Conservation (phyloP, 495 filamentous ascomycete species). For the Staphylotrichum longicolle region DNA sequence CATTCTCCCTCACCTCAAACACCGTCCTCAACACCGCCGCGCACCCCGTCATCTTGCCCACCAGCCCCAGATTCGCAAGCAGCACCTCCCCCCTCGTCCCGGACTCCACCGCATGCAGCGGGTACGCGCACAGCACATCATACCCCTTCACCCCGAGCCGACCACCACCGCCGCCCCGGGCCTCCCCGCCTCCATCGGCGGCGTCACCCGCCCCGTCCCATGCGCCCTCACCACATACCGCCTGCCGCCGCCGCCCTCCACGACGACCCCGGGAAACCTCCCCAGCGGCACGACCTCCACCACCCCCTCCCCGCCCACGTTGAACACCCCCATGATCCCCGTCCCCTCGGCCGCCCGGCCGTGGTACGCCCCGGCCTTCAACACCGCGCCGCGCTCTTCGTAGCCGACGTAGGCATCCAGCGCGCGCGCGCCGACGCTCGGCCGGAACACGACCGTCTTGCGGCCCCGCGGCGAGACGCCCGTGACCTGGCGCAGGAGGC, state of each 20-base stretch:
- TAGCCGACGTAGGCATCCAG: slow-evolving; percentile 73
- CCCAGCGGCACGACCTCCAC: slow-evolving; percentile 65
- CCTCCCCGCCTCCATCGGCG: slow-evolving; percentile 42
- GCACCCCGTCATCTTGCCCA: slow-evolving; percentile 87
- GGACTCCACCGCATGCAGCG: slow-evolving; percentile 55
- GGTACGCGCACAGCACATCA: slow-evolving; percentile 79
- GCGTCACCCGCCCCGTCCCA: slow-evolving; percentile 61
- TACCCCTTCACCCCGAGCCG: slow-evolving; percentile 62
- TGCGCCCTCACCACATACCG: slow-evolving; percentile 73
- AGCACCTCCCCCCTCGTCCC: slow-evolving; percentile 37
- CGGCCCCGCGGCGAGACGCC: slow-evolving; percentile 56
- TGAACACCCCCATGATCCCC: slow-evolving; percentile 81
- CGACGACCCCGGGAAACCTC: slow-evolving; percentile 71
- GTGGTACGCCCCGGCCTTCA: slow-evolving; percentile 76
- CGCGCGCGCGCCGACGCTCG: slow-evolving; percentile 65
- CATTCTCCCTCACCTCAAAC: slow-evolving; percentile 56
- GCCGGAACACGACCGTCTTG: slow-evolving; percentile 73
- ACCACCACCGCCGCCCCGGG: slow-evolving; percentile 53
- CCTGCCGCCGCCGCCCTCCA: slow-evolving; percentile 29
- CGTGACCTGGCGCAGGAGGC: slow-evolving; percentile 75
- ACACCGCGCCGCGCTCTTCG: slow-evolving; percentile 55
- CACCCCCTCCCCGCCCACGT: slow-evolving; percentile 57
- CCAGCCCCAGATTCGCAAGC: slow-evolving; percentile 71
- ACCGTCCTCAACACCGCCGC: slow-evolving; percentile 66
- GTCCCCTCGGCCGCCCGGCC: slow-evolving; percentile 62